These are phyloP conservation scores for Periglandula ipomoeae DNA, from an alignment of 2,329 filamentous ascomycete species.

Conservation along the genomic window DNA sequence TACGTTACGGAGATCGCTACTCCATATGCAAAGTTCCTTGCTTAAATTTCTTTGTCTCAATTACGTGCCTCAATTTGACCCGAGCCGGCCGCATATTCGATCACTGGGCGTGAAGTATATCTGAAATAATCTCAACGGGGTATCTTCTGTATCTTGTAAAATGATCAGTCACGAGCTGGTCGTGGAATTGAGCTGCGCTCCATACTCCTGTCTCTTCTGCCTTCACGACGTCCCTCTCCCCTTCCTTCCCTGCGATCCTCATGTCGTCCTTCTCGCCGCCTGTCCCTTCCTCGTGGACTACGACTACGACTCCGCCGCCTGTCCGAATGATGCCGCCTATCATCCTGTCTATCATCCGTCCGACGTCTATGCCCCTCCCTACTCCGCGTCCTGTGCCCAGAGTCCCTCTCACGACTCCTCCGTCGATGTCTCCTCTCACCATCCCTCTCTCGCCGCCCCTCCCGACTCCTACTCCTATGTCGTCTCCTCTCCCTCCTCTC, in stretches of 20 bases:
- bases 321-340: conserved; percentile 6
- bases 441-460: conserved; percentile 17
- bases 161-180: neutral
- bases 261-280: conserved; percentile 12
- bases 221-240: conserved; percentile 13
- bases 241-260: conserved; percentile 4
- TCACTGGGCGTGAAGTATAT: no score
- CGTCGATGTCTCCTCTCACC: conserved; percentile 22
- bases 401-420: conserved; percentile 11
- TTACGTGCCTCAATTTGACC: no score
- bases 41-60: no score
- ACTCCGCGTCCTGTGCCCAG: conserved; percentile 10
- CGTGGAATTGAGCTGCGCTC: conserved; percentile 7
- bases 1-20: no score
- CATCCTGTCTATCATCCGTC: conserved; percentile 3
- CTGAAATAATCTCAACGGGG: no score
- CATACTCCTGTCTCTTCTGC: conserved; percentile 13
- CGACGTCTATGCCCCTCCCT: conserved; percentile 9
- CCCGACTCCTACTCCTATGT: conserved; percentile 26
- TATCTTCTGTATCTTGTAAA: no score
- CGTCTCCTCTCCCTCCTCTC: conserved; percentile 23
- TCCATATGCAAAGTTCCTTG: no score
- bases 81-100: no score
- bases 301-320: conserved; percentile 5
- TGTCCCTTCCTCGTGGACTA: conserved; percentile 9